Percentiles rank a stretch among this genome's conserved stretches.
Conservation (phyloP, 2,329 filamentous ascomycete species). For the Diaporthe citriasiana region DNA sequence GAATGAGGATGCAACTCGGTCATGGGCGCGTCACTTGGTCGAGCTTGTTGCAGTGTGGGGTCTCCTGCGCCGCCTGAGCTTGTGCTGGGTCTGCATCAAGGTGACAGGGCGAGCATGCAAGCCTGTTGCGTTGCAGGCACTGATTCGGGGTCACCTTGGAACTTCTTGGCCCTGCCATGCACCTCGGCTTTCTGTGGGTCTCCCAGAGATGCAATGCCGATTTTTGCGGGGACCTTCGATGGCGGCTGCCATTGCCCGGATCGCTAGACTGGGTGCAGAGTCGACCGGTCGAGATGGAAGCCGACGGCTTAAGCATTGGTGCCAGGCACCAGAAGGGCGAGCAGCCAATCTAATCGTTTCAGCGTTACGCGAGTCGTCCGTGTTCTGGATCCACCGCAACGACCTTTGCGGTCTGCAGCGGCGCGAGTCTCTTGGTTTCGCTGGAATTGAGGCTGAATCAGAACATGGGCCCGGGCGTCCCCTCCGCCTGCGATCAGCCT, state of each 20-base stretch:
- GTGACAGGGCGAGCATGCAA: slow-evolving; percentile 3
- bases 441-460: slow-evolving; percentile 30
- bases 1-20: slow-evolving; percentile 5
- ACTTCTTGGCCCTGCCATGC: slow-evolving; percentile 23
- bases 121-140: slow-evolving; percentile 17
- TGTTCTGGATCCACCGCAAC: slow-evolving; percentile 9
- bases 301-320: slow-evolving; percentile 33
- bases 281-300: slow-evolving; percentile 35
- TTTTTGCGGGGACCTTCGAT: slow-evolving; percentile 37
- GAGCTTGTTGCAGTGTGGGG: slow-evolving; percentile 35
- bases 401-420: slow-evolving; percentile 31
- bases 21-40: background rate
- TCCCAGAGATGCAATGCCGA: slow-evolving; percentile 26
- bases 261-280: slow-evolving; percentile 36
- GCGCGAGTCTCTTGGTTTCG: slow-evolving; percentile 7
- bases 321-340: slow-evolving; percentile 19
- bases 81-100: slow-evolving; percentile 1
- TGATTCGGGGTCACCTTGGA: slow-evolving; percentile 23
- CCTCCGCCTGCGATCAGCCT: slow-evolving; percentile 20
- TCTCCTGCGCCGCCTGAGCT: background rate
- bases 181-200: slow-evolving; percentile 42
- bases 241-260: slow-evolving; percentile 5
- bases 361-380: slow-evolving; percentile 5
- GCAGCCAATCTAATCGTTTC: slow-evolving; percentile 20
- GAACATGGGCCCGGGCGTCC: background rate